Percentiles rank a stretch among this genome's conserved stretches.
phyloP scores from a whole-genome alignment of 2,329 filamentous ascomycete species.

The Parafenestella ontariensis region DNA sequence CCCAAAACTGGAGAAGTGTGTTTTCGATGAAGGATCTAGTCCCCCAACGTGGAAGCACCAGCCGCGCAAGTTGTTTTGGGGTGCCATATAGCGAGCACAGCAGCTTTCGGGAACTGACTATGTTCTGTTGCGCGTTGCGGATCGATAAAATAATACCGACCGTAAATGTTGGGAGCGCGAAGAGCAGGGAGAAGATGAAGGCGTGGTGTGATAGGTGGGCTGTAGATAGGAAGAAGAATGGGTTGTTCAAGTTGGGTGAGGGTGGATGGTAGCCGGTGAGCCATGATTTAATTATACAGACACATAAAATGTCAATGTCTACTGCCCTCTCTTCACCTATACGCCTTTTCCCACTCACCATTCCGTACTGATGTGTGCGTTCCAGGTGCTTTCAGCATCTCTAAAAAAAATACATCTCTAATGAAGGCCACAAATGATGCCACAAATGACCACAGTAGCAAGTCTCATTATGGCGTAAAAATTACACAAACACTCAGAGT shows the following conservation, averaged over 20 bases:
- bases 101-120: conserved; percentile 89
- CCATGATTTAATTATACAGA: not conserved
- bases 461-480: too few relatives aligned
- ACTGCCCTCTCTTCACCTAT: too few relatives aligned
- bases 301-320: not conserved
- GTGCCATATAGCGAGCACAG: conserved; percentile 97
- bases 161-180: conserved; percentile 78
- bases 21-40: conserved; percentile 76
- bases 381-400: too few relatives aligned
- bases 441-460: too few relatives aligned
- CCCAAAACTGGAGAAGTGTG: conserved; percentile 74
- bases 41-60: conserved; percentile 83
- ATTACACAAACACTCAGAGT: too few relatives aligned
- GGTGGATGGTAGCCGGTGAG: conserved; percentile 19
- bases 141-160: conserved; percentile 94
- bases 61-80: conserved; percentile 84
- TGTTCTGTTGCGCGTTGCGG: conserved; percentile 87
- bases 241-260: conserved; percentile 56
- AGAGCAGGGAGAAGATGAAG: conserved; percentile 71
- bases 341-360: too few relatives aligned
- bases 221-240: conserved; percentile 67
- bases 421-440: too few relatives aligned
- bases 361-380: too few relatives aligned
- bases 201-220: conserved; percentile 71
- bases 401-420: too few relatives aligned